These are phyloP conservation scores for Rhinocladiella mackenziei DNA, from an alignment of 2,329 filamentous ascomycete genomes.

Conservation along the genomic window DNA sequence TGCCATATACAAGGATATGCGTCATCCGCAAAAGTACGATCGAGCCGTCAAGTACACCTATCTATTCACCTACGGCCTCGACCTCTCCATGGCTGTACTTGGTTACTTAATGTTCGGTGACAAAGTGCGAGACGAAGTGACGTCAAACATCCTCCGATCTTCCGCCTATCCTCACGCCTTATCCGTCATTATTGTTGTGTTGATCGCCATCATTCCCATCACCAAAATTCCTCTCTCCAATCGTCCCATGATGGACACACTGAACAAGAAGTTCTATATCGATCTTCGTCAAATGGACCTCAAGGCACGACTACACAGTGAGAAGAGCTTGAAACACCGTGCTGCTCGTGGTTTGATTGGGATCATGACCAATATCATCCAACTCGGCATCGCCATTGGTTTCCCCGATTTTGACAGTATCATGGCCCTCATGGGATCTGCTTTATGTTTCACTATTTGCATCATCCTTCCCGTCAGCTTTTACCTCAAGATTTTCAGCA, in stretches of 20 bases:
- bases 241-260: slow-evolving; percentile 78
- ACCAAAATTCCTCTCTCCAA: slow-evolving; percentile 89
- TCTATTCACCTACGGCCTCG: slow-evolving; percentile 79
- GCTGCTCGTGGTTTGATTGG: slow-evolving; percentile 60
- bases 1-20: slow-evolving; percentile 75
- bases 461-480: slow-evolving; percentile 86
- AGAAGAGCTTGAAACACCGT: slow-evolving; percentile 53
- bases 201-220: slow-evolving; percentile 87
- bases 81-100: slow-evolving; percentile 74
- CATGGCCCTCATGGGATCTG: slow-evolving; percentile 85
- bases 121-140: slow-evolving; percentile 80
- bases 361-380: slow-evolving; percentile 62
- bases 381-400: slow-evolving; percentile 69
- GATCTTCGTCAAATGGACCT: slow-evolving; percentile 47
- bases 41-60: slow-evolving; percentile 76
- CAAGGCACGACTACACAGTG: slow-evolving; percentile 29
- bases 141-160: slow-evolving; percentile 77
- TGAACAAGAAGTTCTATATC: slow-evolving; percentile 76
- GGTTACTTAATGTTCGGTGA: slow-evolving; percentile 95
- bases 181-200: slow-evolving; percentile 75
- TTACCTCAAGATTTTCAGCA: slow-evolving; percentile 81
- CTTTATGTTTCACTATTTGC: slow-evolving; percentile 90
- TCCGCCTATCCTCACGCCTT: slow-evolving; percentile 68
- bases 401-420: slow-evolving; percentile 82
- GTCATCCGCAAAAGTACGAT: slow-evolving; percentile 76